Evolutionary conservation across 2,329 filamentous ascomycete species (phyloP).

Genomic region (Elsinoe arachidis): DNA sequence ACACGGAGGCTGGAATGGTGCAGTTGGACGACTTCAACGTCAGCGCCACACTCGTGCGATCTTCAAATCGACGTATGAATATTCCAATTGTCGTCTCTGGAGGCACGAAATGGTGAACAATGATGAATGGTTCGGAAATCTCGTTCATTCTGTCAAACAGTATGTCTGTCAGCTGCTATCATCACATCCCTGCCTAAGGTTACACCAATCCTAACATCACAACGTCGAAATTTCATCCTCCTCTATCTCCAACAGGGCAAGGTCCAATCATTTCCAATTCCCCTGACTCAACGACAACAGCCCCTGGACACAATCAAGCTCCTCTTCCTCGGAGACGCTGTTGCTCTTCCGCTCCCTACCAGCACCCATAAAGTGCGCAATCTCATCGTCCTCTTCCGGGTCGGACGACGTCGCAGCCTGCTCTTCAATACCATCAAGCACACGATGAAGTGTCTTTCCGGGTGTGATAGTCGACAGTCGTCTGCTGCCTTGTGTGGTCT

Average conservation of each 20-base stretch:
- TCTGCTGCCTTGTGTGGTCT: neutral
- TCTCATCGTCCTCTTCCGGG: slow-evolving; percentile 50
- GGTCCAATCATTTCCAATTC: slow-evolving; percentile 57
- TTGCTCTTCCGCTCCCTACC: slow-evolving; percentile 29
- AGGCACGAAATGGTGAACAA: neutral
- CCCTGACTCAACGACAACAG: slow-evolving; percentile 81
- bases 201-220: neutral
- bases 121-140: too few relatives aligned
- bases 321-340: slow-evolving; percentile 42
- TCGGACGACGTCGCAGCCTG: slow-evolving; percentile 21
- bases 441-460: slow-evolving; percentile 11
- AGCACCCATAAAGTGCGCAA: slow-evolving; percentile 64
- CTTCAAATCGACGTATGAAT: too few relatives aligned
- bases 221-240: neutral
- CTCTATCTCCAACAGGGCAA: neutral
- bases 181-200: neutral
- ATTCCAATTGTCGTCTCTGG: too few relatives aligned
- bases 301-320: slow-evolving; percentile 85
- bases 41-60: too few relatives aligned
- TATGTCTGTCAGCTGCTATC: neutral
- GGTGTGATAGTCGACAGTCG: slow-evolving; percentile 14
- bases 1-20: too few relatives aligned
- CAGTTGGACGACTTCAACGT: too few relatives aligned
- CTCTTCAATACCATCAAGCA: slow-evolving; percentile 14
- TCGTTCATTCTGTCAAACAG: neutral